phyloP scores from a whole-genome alignment of 2,329 filamentous ascomycete species.

The Fusarium euwallaceae region DNA sequence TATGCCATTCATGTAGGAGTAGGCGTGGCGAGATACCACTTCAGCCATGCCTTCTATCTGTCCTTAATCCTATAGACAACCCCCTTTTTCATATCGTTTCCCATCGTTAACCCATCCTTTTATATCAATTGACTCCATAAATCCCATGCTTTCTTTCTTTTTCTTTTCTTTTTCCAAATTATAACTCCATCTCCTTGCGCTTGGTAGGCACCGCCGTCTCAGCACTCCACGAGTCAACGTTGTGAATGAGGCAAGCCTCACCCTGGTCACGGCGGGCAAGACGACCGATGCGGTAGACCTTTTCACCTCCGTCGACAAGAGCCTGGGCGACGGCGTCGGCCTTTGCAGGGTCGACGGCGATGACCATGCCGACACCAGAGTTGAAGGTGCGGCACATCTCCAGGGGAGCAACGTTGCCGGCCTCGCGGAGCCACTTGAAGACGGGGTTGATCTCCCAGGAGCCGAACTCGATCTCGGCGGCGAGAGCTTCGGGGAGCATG shows the following conservation, averaged over 20 bases:
- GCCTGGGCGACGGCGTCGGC: constrained; percentile 71
- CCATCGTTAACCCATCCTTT: constrained; percentile 25
- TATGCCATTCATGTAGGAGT: constrained; percentile 30
- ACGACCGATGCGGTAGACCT: constrained; percentile 80
- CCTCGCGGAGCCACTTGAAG: constrained; percentile 86
- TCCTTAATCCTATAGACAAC: constrained; percentile 18
- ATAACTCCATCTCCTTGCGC: constrained; percentile 44
- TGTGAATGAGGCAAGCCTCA: constrained; percentile 52
- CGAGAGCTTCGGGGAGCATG: constrained; percentile 84
- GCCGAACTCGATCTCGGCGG: constrained; percentile 83
- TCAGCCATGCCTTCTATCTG: constrained; percentile 27
- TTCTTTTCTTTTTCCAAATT: constrained; percentile 18
- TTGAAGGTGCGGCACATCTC: constrained; percentile 98
- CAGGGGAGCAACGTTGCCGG: constrained; percentile 75
- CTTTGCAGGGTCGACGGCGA: constrained; percentile 78
- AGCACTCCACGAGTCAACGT: constrained; percentile 52
- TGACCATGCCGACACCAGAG: constrained; percentile 93
- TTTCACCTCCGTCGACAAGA: constrained; percentile 75
- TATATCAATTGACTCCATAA: constrained; percentile 34
- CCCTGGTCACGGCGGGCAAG: constrained; percentile 69
- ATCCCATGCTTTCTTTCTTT: constrained; percentile 18
- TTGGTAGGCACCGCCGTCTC: constrained; percentile 41
- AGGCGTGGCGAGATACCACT: constrained; percentile 16
- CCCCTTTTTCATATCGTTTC: constrained; percentile 29
- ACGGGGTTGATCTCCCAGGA: constrained; percentile 83